A percentile compares a stretch with the other conserved stretches of the same genome.
Conservation (phyloP, 495 filamentous ascomycete species). For the Neurospora pannonica region DNA sequence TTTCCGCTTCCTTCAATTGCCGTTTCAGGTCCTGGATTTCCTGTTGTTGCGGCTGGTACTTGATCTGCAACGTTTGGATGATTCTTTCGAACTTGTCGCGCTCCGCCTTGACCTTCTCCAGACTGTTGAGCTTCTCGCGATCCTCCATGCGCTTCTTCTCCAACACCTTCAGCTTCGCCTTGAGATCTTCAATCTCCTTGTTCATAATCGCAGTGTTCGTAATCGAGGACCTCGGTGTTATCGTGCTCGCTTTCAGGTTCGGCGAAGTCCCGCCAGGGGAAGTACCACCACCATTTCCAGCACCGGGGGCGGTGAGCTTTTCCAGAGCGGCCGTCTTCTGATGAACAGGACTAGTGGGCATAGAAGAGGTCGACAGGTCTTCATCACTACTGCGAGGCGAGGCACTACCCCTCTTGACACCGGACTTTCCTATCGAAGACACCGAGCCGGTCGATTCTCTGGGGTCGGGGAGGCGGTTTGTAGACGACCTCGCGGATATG, state of each 20-base stretch:
- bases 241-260: slow-evolving; percentile 17
- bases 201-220: slow-evolving; percentile 36
- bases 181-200: slow-evolving; percentile 69
- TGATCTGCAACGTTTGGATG: slow-evolving; percentile 84
- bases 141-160: slow-evolving; percentile 79
- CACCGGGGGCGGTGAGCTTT: slow-evolving; percentile 29
- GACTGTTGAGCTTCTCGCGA: slow-evolving; percentile 69
- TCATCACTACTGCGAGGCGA: slow-evolving; percentile 31
- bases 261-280: slow-evolving; percentile 17
- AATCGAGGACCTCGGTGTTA: slow-evolving; percentile 7
- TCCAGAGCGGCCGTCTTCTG: slow-evolving; percentile 35
- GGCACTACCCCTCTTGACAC: slow-evolving; percentile 20
- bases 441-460: slow-evolving; percentile 35
- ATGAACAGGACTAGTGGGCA: slow-evolving; percentile 37
- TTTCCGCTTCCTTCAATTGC: slow-evolving; percentile 66
- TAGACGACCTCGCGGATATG: slow-evolving; percentile 21
- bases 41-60: slow-evolving; percentile 78
- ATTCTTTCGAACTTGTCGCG: slow-evolving; percentile 79
- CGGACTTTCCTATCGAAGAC: slow-evolving; percentile 28
- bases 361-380: slow-evolving; percentile 31
- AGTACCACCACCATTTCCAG: slow-evolving; percentile 5
- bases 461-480: slow-evolving; percentile 20
- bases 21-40: slow-evolving; percentile 69
- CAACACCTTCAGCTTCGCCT: slow-evolving; percentile 65
- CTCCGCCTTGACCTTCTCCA: slow-evolving; percentile 71